Evolutionary conservation across 2,329 filamentous ascomycete genomes (phyloP).

Genomic region (Hypocrella siamensis): DNA sequence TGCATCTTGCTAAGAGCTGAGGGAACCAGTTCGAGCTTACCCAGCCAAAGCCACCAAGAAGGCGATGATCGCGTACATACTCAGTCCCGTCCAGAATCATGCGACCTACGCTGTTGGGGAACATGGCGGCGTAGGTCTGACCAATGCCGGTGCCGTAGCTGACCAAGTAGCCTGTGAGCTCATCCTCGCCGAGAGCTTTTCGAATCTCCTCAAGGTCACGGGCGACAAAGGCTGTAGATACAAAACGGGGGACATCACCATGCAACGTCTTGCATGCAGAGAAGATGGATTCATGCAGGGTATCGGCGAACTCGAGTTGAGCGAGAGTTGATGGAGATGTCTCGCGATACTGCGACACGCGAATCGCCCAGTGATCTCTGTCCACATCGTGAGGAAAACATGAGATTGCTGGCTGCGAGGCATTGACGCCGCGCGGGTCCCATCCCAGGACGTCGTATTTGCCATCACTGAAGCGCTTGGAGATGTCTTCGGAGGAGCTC

Average conservation of each 20-base stretch:
- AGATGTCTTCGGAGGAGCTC: slow-evolving; percentile 19
- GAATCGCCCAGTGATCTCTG: slow-evolving; percentile 28
- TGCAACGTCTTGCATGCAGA: slow-evolving; percentile 24
- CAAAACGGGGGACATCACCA: slow-evolving; percentile 29
- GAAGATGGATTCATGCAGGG: slow-evolving; percentile 28
- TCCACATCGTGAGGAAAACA: slow-evolving; percentile 30
- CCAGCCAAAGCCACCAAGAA: slow-evolving; percentile 29
- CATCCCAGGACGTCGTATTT: slow-evolving; percentile 33
- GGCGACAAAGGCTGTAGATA: slow-evolving; percentile 29
- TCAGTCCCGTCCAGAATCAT: slow-evolving; percentile 33
- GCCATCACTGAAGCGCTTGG: slow-evolving; percentile 24
- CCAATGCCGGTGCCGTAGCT: slow-evolving; percentile 37
- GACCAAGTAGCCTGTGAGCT: slow-evolving; percentile 31
- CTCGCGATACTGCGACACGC: slow-evolving; percentile 22
- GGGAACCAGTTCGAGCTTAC: background rate
- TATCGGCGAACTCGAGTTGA: slow-evolving; percentile 27
- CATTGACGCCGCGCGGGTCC: slow-evolving; percentile 38
- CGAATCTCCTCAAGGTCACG: slow-evolving; percentile 34
- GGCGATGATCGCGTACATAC: slow-evolving; percentile 28
- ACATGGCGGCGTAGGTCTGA: slow-evolving; percentile 34
- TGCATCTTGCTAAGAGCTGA: background rate
- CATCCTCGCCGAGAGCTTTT: slow-evolving; percentile 25
- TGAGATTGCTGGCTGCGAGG: slow-evolving; percentile 24
- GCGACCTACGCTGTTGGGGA: slow-evolving; percentile 29
- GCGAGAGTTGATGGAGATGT: slow-evolving; percentile 15